Evolutionary conservation across 2,329 filamentous ascomycete species (phyloP).

Genomic region (Coleophoma crateriformis): DNA sequence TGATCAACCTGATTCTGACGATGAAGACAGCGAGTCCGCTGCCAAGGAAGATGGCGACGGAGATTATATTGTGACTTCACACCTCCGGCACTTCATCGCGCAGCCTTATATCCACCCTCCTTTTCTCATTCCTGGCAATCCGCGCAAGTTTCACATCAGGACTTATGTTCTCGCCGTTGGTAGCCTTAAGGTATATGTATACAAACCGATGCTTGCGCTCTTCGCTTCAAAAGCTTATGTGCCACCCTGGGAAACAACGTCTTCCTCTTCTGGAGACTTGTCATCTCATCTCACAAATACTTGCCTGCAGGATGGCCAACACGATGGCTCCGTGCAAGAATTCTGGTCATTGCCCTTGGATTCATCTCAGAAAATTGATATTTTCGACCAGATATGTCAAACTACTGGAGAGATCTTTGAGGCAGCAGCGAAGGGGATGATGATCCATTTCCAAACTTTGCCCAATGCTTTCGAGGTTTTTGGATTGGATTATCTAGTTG

Average conservation of each 20-base stretch:
- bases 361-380: conserved; percentile 36
- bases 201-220: conserved; percentile 85
- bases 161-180: conserved; percentile 84
- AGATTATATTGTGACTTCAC: conserved; percentile 71
- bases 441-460: conserved; percentile 85
- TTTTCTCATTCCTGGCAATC: conserved; percentile 60
- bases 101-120: conserved; percentile 93
- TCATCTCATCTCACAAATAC: conserved; percentile 89
- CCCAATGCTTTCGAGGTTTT: conserved; percentile 89
- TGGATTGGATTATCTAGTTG: conserved; percentile 85
- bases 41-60: conserved; percentile 28
- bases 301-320: conserved; percentile 66
- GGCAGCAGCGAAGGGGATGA: conserved; percentile 77
- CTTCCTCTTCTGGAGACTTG: conserved; percentile 41
- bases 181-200: conserved; percentile 76
- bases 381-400: conserved; percentile 69
- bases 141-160: conserved; percentile 89
- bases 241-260: conserved; percentile 46
- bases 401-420: conserved; percentile 78
- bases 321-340: conserved; percentile 61
- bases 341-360: conserved; percentile 62
- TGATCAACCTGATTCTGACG: conserved; percentile 58
- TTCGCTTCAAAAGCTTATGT: conserved; percentile 75
- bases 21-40: conserved; percentile 42
- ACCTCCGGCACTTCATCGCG: conserved; percentile 91